These are phyloP conservation scores for Solanum sejunctum DNA, from an alignment of 257 asterid species.

Conservation along the genomic window DNA sequence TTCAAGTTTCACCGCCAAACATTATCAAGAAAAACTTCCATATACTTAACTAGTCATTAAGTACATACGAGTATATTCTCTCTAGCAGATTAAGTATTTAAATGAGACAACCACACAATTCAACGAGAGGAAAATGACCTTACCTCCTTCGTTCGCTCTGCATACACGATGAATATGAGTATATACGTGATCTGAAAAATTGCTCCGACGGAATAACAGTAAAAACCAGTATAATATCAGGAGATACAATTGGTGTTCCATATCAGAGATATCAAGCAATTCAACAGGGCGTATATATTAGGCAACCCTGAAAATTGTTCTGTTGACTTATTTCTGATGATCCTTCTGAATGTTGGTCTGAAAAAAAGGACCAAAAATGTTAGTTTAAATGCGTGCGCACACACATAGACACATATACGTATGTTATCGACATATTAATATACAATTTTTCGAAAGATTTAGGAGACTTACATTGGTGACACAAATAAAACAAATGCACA, in stretches of 20 bases:
- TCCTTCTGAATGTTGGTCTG: conserved; percentile 82
- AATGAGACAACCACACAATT: background rate
- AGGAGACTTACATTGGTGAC: conserved; percentile 65
- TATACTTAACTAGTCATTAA: background rate
- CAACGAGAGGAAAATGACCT: no score
- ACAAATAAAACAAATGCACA: conserved; percentile 64
- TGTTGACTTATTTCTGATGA: conserved; percentile 54
- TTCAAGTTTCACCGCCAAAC: background rate
- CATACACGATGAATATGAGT: conserved; percentile 35
- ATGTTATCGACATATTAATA: no score
- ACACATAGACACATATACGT: background rate
- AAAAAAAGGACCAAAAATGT: background rate
- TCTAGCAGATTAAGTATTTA: background rate
- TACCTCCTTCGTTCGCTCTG: conserved; percentile 49
- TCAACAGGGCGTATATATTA: conserved; percentile 60
- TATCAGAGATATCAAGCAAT: conserved; percentile 81
- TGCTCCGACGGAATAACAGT: conserved; percentile 71
- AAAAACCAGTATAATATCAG: conserved; percentile 51
- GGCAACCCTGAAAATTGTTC: conserved; percentile 83
- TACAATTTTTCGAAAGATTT: background rate
- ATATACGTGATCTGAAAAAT: conserved; percentile 54
- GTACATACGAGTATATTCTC: background rate
- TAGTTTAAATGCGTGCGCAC: background rate
- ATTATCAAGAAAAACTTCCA: no score
- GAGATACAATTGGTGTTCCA: conserved; percentile 57